A percentile compares a stretch with the other conserved stretches of the same genome.
Evolutionary conservation across 768 basidiomycete genomes (phyloP).

Genomic region (Gloeopeniophorella convolvens): DNA sequence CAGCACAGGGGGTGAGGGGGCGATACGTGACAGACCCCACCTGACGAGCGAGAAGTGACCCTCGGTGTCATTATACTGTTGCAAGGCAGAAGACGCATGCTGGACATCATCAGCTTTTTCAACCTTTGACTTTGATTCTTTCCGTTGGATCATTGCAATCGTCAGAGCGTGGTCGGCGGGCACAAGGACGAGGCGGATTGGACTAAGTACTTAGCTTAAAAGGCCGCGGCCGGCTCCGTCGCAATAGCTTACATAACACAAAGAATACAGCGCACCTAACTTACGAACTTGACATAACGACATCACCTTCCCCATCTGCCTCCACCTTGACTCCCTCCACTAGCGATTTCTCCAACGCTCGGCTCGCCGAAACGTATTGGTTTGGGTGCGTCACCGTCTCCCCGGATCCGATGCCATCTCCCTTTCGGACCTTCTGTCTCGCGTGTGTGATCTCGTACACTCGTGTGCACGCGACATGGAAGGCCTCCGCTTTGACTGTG

Average conservation of each 20-base stretch:
- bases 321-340: constrained; percentile 24
- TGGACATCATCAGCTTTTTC: constrained; percentile 22
- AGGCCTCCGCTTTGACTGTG: constrained; percentile 73
- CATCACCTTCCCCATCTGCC: constrained; percentile 30
- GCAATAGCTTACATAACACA: constrained; percentile 4
- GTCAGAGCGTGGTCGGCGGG: constrained; percentile 10
- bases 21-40: constrained; percentile 34
- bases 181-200: too few relatives aligned
- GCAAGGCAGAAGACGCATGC: constrained; percentile 48
- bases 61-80: constrained; percentile 81
- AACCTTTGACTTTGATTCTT: constrained; percentile 30
- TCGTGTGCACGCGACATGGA: constrained; percentile 93
- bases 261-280: neutral
- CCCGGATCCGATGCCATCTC: constrained; percentile 79
- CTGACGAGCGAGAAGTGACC: constrained; percentile 98
- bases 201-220: neutral
- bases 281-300: constrained; percentile 30
- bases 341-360: constrained; percentile 49
- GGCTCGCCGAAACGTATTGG: constrained; percentile 72
- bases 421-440: constrained; percentile 66
- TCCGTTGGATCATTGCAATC: constrained; percentile 45
- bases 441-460: constrained; percentile 94
- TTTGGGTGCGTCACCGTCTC: constrained; percentile 95
- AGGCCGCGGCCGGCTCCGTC: neutral
- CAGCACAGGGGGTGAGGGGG: neutral